Evolutionary conservation across 177 flowering plant genomes (phyloP).

Genomic region (Vitis hybrid): DNA sequence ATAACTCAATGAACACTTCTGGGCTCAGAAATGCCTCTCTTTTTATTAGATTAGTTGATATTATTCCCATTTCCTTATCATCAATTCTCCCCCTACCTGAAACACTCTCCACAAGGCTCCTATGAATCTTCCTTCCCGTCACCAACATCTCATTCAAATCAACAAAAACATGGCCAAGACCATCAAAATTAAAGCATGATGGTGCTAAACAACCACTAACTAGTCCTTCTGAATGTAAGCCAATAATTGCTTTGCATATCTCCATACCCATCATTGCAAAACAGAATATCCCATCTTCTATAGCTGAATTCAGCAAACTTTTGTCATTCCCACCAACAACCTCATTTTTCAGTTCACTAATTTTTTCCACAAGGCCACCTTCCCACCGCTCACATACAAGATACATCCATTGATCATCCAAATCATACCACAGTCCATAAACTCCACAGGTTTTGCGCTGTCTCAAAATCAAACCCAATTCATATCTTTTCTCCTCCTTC

Average conservation of each 20-base stretch:
- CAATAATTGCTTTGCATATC: conserved; percentile 57
- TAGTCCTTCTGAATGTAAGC: conserved; percentile 56
- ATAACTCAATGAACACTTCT: conserved; percentile 48
- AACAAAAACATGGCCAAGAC: conserved; percentile 46
- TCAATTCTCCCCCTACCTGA: conserved; percentile 12
- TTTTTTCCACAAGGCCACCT: conserved; percentile 19
- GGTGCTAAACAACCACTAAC: conserved; percentile 50
- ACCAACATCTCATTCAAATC: conserved; percentile 43
- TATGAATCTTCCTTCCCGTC: conserved; percentile 41
- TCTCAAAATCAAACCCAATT: conserved; percentile 44
- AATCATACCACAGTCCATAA: conserved; percentile 75
- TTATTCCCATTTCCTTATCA: conserved; percentile 14
- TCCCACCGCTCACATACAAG: conserved; percentile 52
- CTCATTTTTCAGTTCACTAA: conserved; percentile 14
- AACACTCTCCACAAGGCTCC: conserved; percentile 19
- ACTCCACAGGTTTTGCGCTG: conserved; percentile 31
- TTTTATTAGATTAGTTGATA: conserved; percentile 19
- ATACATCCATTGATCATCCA: conserved; percentile 45
- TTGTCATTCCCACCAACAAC: conserved; percentile 10
- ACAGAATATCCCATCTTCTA: conserved; percentile 19
- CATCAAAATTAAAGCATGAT: conserved; percentile 52
- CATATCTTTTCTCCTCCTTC: conserved; percentile 43
- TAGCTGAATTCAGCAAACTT: conserved; percentile 8
- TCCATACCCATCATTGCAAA: conserved; percentile 57
- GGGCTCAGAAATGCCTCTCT: conserved; percentile 55